Evolutionary conservation across 768 basidiomycete species (phyloP).

Genomic region (Gelatoporia subvermispora): DNA sequence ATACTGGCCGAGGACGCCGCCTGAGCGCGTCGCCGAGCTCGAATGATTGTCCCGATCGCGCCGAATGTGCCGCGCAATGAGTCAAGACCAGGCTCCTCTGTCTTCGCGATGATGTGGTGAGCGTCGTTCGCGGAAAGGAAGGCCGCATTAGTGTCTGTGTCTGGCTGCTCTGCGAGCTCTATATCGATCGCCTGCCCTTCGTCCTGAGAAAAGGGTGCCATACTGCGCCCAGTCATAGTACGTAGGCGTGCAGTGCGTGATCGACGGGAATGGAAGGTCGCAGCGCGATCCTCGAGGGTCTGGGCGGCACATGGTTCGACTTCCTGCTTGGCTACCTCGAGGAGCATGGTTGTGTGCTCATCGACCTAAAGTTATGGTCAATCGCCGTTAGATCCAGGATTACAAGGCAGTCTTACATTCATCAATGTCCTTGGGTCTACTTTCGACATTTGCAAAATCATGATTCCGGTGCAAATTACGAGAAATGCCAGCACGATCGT

Average conservation of each 20-base stretch:
- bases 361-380: slow-evolving; percentile 49
- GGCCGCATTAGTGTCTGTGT: too few relatives aligned
- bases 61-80: slow-evolving; percentile 86
- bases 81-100: slow-evolving; percentile 88
- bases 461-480: slow-evolving; percentile 84
- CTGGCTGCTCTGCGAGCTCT: too few relatives aligned
- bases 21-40: slow-evolving; percentile 34
- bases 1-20: not conserved
- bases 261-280: slow-evolving; percentile 17
- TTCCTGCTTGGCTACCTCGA: slow-evolving; percentile 70
- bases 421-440: slow-evolving; percentile 75
- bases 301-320: slow-evolving; percentile 18
- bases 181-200: too few relatives aligned
- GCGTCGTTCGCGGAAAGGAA: slow-evolving; percentile 5
- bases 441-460: slow-evolving; percentile 89
- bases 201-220: too few relatives aligned
- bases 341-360: slow-evolving; percentile 77
- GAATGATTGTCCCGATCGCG: slow-evolving; percentile 81
- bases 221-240: too few relatives aligned
- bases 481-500: slow-evolving; percentile 88
- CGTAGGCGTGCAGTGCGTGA: slow-evolving; percentile 11
- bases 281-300: slow-evolving; percentile 11
- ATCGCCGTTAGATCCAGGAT: not conserved
- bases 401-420: slow-evolving; percentile 20
- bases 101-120: slow-evolving; percentile 18